Evolutionary conservation across 2,329 filamentous ascomycete genomes (phyloP), one percentile per base, ranked within the genome.

Genomic region (Pestalotiopsis fici): DNA sequence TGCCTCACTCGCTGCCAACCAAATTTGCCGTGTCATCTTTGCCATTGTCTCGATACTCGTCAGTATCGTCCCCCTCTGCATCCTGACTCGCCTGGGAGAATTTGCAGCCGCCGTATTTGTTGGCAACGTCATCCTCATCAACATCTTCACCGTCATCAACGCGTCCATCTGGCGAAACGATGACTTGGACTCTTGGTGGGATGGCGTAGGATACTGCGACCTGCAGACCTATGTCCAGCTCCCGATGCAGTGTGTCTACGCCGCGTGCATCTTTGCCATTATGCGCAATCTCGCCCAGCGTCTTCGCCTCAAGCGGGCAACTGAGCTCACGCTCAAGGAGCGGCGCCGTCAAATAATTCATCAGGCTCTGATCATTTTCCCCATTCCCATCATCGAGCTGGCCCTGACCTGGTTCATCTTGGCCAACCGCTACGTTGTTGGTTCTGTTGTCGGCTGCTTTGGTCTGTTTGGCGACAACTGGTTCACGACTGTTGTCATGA

Each of bases 341-440:
- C 80, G 76, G 66, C 78, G 78, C 15, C 77, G 78, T 1, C 79
- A 82, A 25, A 82, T 81, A 64, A 66, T 85, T 9, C 67, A 82
- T 5, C 86, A 89, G 70, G 82, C 83, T 3, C 77, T 86, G 68
- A 82, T 88, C 78, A 86, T 90, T 69, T 87, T 89, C 65, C 81
- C 85, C 1, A 67, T 86, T 3, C 86, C 87, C 0, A 9, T 86
- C 15, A 35, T 88, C 43, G 84, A 88, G 76, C 66, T 85, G 6
- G 73, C 78, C 9, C 81, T 85, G 73, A 83, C 82, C 0, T 86
- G 82, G 73, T 83, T 86, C 21, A 76, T 85, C 15, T 78, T 83
- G 3, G 72, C 77, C 1, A 80, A 85, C 66, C 80, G 87, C 25
- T 89, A 86, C 71, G 77, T 79, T 28, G 73, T 90, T 39, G 82